These are phyloP conservation scores for Coemansia sp. DNA, from an alignment of 192 early-diverging fungal species.

Conservation along the genomic window DNA sequence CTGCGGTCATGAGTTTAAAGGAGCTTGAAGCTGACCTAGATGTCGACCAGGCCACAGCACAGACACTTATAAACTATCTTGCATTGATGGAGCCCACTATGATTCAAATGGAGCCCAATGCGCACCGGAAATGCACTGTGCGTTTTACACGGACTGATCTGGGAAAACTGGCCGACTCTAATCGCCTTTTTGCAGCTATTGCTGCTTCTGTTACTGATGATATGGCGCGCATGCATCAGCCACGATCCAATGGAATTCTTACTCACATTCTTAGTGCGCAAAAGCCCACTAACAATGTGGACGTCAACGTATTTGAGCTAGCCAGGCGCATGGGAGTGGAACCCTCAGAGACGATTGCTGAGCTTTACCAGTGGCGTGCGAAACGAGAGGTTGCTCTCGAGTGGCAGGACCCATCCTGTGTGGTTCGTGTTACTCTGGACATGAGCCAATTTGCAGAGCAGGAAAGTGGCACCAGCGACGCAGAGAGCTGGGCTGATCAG, in stretches of 20 bases:
- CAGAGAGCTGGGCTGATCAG: constrained; percentile 17
- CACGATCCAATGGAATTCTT: background rate
- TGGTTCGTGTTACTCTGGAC: constrained; percentile 33
- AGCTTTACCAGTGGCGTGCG: constrained; percentile 48
- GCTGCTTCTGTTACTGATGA: constrained; percentile 9
- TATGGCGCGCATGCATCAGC: background rate
- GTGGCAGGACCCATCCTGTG: constrained; percentile 45
- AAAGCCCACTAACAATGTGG: constrained; percentile 4
- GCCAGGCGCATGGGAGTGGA: constrained; percentile 10
- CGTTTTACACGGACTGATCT: constrained; percentile 35
- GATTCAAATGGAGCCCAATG: constrained; percentile 27
- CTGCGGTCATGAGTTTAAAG: constrained; percentile 22
- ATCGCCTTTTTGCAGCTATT: constrained; percentile 28
- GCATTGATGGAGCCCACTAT: constrained; percentile 32
- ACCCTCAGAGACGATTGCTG: constrained; percentile 22
- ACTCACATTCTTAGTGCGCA: constrained; percentile 9
- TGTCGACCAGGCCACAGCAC: constrained; percentile 30
- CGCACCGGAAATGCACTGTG: constrained; percentile 32
- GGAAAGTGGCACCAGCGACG: background rate
- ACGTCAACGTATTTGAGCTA: constrained; percentile 36
- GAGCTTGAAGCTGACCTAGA: constrained; percentile 29
- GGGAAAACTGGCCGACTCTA: constrained; percentile 28
- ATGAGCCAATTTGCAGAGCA: constrained; percentile 18
- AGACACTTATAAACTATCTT: constrained; percentile 44
- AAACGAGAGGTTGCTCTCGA: constrained; percentile 38